phyloP scores from a whole-genome alignment of 495 filamentous ascomycete genomes.

The Penicillium verhagenii region DNA sequence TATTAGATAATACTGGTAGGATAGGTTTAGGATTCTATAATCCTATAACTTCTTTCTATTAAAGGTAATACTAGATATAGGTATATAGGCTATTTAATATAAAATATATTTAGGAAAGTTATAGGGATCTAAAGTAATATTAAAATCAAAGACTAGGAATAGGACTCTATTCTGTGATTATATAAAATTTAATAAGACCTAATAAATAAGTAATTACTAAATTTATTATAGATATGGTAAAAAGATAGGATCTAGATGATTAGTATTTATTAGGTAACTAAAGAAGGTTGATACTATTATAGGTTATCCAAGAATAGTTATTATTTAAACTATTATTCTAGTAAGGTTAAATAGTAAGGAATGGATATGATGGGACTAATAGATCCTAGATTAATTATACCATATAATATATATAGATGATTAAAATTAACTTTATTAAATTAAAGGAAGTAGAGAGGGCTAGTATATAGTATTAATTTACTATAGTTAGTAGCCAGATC shows the following conservation, averaged over 20 bases:
- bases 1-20: too few relatives aligned
- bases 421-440: conserved; percentile 3
- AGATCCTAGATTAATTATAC: neutral
- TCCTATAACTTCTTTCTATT: too few relatives aligned
- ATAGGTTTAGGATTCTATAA: too few relatives aligned
- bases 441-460: neutral
- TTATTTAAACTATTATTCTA: conserved; percentile 5
- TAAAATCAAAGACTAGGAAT: neutral
- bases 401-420: neutral
- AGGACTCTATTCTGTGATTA: conserved; percentile 6
- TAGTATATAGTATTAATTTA: neutral
- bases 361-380: neutral
- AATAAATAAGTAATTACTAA: conserved; percentile 8
- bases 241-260: neutral
- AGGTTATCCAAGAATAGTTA: conserved; percentile 22
- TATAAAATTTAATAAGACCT: conserved; percentile 8
- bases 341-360: neutral
- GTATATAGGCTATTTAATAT: too few relatives aligned
- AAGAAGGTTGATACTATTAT: conserved; percentile 13
- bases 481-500: neutral
- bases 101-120: too few relatives aligned
- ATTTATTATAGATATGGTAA: conserved; percentile 3
- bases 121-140: too few relatives aligned
- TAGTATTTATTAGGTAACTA: conserved; percentile 27
- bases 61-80: too few relatives aligned